Evolutionary conservation across 176 grass and related monocot species (phyloP), one percentile per base, ranked within the genome.

Genomic region (Carex scoparia): DNA sequence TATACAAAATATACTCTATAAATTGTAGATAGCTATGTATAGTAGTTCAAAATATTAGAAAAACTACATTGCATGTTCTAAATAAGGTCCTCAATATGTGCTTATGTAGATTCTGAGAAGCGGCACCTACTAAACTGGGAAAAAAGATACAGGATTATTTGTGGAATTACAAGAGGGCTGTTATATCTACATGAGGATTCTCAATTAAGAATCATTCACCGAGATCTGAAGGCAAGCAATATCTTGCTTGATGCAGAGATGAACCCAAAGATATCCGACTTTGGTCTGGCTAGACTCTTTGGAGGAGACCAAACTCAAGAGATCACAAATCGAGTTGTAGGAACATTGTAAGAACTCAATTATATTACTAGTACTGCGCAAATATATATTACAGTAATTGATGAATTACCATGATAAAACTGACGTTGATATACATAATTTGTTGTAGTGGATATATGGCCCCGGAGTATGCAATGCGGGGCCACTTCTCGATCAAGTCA

Each of bases 191-290:
- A 89, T 5, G 87, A 89, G 57, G 87, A 89, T 28, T 89, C 87
- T 56, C 84, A 89, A 18, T 40, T 82, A 28, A 76, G 62, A 82
- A 89, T 89, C 23, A 85, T 89, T 64, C 87, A 89, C 27, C 46
- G 87, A 31, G 87, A 89, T 89, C 8, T 89, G 11, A 89, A 89
- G 79, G 87, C 87, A 16, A 89, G 87, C 49, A 89, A 89, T 48
- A 53, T 89, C 53, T 81, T 89, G 65, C 63, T 89, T 3, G 83
- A 85, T 48, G 87, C 56, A 73, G 87, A 85, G 9, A 85, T 89
- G 87, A 89, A 72, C 28, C 77, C 87, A 4, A 89, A 89, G 57
- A 89, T 85, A 64, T 63, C 87, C 12, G 87, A 89, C 33, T 89
- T 89, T 58, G 87, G 83, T 59, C 18, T 86, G 53, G 87, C 87